Percentiles rank a stretch among this genome's conserved stretches.
Evolutionary conservation across 2,329 filamentous ascomycete species (phyloP).

Genomic region (Rachicladosporium sp.): DNA sequence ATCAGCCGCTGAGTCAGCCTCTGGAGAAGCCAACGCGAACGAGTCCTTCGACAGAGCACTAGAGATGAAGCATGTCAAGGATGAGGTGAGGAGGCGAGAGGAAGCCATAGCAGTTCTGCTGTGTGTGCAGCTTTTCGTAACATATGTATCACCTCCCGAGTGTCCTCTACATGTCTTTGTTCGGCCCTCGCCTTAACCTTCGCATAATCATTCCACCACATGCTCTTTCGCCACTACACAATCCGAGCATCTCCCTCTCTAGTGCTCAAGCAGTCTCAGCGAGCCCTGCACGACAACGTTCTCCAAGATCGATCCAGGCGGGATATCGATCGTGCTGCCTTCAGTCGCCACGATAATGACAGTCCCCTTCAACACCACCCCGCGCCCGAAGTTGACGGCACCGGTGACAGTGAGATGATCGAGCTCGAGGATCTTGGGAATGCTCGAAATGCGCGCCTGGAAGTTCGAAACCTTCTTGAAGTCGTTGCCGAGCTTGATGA

Average conservation of each 20-base stretch:
- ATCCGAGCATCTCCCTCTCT: constrained; percentile 13
- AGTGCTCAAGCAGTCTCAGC: constrained; percentile 61
- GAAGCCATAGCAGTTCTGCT: too few species aligned
- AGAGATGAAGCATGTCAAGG: too few species aligned
- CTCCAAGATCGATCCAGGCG: constrained; percentile 90
- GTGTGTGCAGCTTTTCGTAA: too few species aligned
- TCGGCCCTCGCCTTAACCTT: too few species aligned
- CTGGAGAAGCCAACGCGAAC: too few species aligned
- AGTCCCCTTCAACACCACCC: constrained; percentile 92
- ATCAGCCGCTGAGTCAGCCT: too few species aligned
- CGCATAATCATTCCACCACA: too few species aligned
- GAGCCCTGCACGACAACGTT: constrained; percentile 98
- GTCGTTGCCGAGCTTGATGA: constrained; percentile 97
- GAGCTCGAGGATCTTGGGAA: constrained; percentile 81
- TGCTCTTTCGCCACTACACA: too few species aligned
- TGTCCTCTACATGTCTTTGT: too few species aligned
- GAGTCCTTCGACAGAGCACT: too few species aligned
- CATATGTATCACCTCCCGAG: too few species aligned
- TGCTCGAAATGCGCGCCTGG: constrained; percentile 74
- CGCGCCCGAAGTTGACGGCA: constrained; percentile 89
- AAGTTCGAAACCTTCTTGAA: constrained; percentile 99
- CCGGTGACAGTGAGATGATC: constrained; percentile 96
- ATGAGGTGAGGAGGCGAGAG: too few species aligned
- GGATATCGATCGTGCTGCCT: constrained; percentile 94
- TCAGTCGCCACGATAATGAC: constrained; percentile 98